phyloP scores from a whole-genome alignment of 2,329 filamentous ascomycete species.

The Claviceps sorghi region DNA sequence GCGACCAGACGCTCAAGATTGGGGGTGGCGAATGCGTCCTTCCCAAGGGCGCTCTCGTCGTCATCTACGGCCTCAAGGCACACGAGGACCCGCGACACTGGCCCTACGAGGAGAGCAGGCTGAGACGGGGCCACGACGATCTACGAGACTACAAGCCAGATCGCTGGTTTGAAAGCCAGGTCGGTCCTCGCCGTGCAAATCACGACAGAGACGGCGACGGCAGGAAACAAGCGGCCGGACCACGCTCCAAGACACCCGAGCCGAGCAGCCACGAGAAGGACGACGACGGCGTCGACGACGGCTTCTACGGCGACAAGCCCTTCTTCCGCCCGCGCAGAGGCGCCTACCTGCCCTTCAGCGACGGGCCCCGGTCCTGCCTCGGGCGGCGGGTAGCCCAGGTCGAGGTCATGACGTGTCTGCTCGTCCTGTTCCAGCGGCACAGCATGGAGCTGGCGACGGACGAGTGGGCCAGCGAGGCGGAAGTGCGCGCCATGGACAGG shows the following conservation, averaged over 20 bases:
- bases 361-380: conserved; percentile 42
- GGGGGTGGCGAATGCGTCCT: conserved; percentile 43
- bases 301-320: conserved; percentile 34
- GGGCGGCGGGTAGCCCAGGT: conserved; percentile 45
- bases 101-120: conserved; percentile 37
- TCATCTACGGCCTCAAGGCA: conserved; percentile 37
- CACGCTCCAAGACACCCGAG: neutral
- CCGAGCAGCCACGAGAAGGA: conserved; percentile 8
- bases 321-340: conserved; percentile 47
- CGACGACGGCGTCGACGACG: conserved; percentile 36
- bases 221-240: neutral
- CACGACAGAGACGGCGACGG: conserved; percentile 7
- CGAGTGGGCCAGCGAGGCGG: conserved; percentile 37
- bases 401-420: conserved; percentile 40
- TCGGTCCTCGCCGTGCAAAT: conserved; percentile 5
- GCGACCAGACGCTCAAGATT: conserved; percentile 43
- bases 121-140: conserved; percentile 34
- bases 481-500: conserved; percentile 35
- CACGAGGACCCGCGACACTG: conserved; percentile 62
- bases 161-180: conserved; percentile 45
- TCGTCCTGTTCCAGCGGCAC: conserved; percentile 41
- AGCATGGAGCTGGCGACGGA: conserved; percentile 58
- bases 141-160: conserved; percentile 56
- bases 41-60: conserved; percentile 41
- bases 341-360: conserved; percentile 43